phyloP scores from a whole-genome alignment of 139 green algal genomes.

The Haematococcus lacustris region DNA sequence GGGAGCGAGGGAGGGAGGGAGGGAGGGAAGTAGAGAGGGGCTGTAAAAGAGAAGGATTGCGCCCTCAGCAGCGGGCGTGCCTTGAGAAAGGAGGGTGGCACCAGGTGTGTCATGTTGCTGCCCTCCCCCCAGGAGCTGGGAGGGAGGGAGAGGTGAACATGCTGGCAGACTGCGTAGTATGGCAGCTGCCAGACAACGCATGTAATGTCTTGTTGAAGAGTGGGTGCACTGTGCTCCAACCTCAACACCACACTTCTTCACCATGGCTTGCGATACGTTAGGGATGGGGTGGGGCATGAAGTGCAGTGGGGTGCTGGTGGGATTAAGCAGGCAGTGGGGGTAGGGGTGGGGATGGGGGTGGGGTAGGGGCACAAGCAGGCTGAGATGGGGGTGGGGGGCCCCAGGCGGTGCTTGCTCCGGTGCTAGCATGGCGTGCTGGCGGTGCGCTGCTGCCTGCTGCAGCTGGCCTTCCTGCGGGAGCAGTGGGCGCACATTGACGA shows the following conservation, averaged over 20 bases:
- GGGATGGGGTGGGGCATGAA: too few relatives aligned
- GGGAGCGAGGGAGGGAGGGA: background rate
- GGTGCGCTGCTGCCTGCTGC: background rate
- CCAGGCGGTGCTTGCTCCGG: too few relatives aligned
- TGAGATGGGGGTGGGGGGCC: too few relatives aligned
- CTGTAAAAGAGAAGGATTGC: too few relatives aligned
- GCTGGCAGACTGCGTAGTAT: background rate
- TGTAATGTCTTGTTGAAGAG: too few relatives aligned
- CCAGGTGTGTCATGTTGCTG: background rate
- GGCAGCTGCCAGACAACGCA: background rate
- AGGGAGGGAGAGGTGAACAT: background rate
- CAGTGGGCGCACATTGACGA: conserved; percentile 42
- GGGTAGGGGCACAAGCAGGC: background rate
- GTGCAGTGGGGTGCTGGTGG: too few relatives aligned
- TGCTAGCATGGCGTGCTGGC: background rate
- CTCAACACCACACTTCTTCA: too few relatives aligned
- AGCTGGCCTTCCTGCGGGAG: conserved; percentile 32
- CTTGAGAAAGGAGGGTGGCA: too few relatives aligned
- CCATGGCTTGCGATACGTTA: too few relatives aligned
- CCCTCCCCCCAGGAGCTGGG: background rate
- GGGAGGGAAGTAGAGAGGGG: background rate
- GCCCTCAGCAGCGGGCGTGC: background rate
- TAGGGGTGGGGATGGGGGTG: too few relatives aligned
- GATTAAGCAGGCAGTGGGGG: too few relatives aligned
- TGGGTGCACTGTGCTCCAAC: too few relatives aligned